phyloP scores from a whole-genome alignment of 2,329 filamentous ascomycete species.

The Ceratocystis huliohia region DNA sequence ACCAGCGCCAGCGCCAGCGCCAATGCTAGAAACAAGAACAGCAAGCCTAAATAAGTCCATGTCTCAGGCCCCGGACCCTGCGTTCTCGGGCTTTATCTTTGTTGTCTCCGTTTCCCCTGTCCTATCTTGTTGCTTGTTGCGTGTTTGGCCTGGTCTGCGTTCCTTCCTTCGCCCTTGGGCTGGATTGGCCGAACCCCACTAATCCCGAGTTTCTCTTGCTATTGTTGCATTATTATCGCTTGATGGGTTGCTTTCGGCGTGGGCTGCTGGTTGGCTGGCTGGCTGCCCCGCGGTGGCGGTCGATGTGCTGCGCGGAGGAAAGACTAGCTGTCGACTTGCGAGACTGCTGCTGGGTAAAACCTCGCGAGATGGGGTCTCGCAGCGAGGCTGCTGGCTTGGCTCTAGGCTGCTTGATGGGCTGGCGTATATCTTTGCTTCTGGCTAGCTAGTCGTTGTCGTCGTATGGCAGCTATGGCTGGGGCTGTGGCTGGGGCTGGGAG shows the following conservation, averaged over 20 bases:
- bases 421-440: background rate
- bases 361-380: too few relatives aligned
- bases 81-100: constrained; percentile 2
- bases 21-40: background rate
- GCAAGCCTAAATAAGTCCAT: background rate
- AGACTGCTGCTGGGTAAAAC: too few relatives aligned
- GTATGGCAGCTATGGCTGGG: too few relatives aligned
- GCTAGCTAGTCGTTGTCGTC: too few relatives aligned
- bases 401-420: background rate
- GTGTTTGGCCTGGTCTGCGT: constrained; percentile 6
- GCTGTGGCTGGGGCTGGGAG: background rate
- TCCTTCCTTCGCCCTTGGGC: background rate
- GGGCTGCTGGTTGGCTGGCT: too few relatives aligned
- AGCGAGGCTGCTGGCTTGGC: background rate
- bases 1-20: background rate
- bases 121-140: background rate
- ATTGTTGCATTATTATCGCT: background rate
- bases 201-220: background rate
- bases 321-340: too few relatives aligned
- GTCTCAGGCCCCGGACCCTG: background rate
- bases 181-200: constrained; percentile 8
- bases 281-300: too few relatives aligned
- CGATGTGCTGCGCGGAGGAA: too few relatives aligned
- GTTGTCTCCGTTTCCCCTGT: constrained; percentile 5
- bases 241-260: background rate